These are phyloP conservation scores for Penicillium sp. DNA, from an alignment of 2,329 filamentous ascomycete species.

Conservation along the genomic window DNA sequence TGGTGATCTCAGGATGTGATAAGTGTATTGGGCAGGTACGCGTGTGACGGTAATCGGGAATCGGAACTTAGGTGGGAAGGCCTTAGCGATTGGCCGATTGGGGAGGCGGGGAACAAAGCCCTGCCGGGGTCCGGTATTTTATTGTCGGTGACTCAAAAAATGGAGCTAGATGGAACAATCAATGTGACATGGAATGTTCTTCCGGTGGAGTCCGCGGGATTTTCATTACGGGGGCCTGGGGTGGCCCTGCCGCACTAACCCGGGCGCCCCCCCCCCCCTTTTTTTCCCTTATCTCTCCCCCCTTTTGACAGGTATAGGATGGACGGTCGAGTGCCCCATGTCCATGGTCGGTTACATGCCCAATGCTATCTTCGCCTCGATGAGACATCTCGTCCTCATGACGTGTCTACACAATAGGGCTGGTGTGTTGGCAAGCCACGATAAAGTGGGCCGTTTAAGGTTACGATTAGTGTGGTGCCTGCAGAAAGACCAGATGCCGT, in stretches of 20 bases:
- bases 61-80: not conserved
- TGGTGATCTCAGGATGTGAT: constrained; percentile 8
- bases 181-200: constrained; percentile 21
- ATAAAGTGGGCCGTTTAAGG: constrained; percentile 20
- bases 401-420: not conserved
- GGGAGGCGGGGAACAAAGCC: constrained; percentile 7
- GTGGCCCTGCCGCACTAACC: too few relatives aligned
- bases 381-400: not conserved
- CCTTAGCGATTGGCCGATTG: constrained; percentile 8
- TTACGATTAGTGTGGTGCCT: constrained; percentile 23
- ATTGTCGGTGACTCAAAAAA: not conserved
- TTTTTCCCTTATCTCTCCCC: too few relatives aligned
- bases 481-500: constrained; percentile 18
- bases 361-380: too few relatives aligned
- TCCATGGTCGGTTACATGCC: not conserved
- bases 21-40: constrained; percentile 27
- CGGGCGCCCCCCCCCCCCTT: too few relatives aligned
- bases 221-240: too few relatives aligned
- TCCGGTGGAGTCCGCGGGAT: constrained; percentile 18
- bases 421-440: not conserved
- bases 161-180: not conserved
- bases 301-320: too few relatives aligned
- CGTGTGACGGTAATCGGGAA: constrained; percentile 15
- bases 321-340: too few relatives aligned
- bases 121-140: constrained; percentile 15